Evolutionary conservation across 1,139 yeast genomes (phyloP).

Genomic region (Suhomyces anneliseae): DNA sequence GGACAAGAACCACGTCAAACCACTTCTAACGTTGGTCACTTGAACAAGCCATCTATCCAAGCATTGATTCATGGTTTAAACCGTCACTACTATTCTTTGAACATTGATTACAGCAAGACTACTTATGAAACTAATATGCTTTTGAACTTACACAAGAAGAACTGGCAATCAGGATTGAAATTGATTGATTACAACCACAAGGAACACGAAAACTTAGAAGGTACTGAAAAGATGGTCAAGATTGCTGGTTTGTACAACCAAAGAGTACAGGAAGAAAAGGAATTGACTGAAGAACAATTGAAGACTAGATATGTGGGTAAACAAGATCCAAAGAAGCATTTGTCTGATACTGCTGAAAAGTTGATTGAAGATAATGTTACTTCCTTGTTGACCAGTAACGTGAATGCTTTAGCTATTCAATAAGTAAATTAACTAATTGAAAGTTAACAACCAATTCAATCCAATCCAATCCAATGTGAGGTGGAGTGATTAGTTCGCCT

Average conservation of each 20-base stretch:
- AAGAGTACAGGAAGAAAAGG: slow-evolving; percentile 91
- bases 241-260: slow-evolving; percentile 89
- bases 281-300: slow-evolving; percentile 80
- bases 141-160: slow-evolving; percentile 88
- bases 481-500: no score
- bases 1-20: slow-evolving; percentile 98
- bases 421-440: slow-evolving; percentile 19
- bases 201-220: slow-evolving; percentile 72
- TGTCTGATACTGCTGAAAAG: slow-evolving; percentile 82
- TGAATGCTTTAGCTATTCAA: slow-evolving; percentile 80
- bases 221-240: slow-evolving; percentile 78
- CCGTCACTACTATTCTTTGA: slow-evolving; percentile 94
- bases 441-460: no score
- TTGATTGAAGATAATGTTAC: slow-evolving; percentile 89
- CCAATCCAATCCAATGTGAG: no score
- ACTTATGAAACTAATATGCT: slow-evolving; percentile 92
- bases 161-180: slow-evolving; percentile 92
- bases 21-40: slow-evolving; percentile 91
- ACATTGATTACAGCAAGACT: slow-evolving; percentile 93
- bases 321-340: slow-evolving; percentile 97
- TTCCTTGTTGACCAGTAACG: slow-evolving; percentile 81
- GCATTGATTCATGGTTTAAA: slow-evolving; percentile 96
- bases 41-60: slow-evolving; percentile 97
- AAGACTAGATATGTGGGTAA: slow-evolving; percentile 97
- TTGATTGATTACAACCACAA: slow-evolving; percentile 76